Evolutionary conservation across 306 rosid species (phyloP).

Genomic region (Prunus dulcis): DNA sequence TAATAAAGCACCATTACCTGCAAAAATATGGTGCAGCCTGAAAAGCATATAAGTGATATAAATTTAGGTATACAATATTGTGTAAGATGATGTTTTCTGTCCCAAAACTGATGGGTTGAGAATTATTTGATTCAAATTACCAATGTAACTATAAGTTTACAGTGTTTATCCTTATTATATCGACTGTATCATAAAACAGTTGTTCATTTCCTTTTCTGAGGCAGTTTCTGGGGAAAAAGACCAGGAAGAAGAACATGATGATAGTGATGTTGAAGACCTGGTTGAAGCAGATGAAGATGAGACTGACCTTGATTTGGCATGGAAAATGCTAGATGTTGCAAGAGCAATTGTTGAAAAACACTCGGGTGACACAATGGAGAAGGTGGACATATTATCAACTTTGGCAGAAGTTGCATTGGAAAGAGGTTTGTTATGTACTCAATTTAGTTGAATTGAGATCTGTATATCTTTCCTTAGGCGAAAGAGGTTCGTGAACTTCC

Average conservation of each 20-base stretch:
- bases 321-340: slow-evolving; percentile 98
- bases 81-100: not conserved
- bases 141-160: not conserved
- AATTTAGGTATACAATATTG: not conserved
- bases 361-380: slow-evolving; percentile 69
- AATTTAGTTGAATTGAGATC: not conserved
- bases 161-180: not conserved
- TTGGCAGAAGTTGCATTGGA: slow-evolving; percentile 92
- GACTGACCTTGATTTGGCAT: slow-evolving; percentile 90
- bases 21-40: not conserved
- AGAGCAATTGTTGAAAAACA: slow-evolving; percentile 92
- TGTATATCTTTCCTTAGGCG: slow-evolving; percentile 6
- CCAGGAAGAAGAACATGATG: slow-evolving; percentile 52
- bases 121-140: not conserved
- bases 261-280: slow-evolving; percentile 67
- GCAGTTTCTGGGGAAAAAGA: slow-evolving; percentile 56
- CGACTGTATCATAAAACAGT: not conserved
- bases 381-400: slow-evolving; percentile 85
- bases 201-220: slow-evolving; percentile 18
- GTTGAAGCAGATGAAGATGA: slow-evolving; percentile 93
- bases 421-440: slow-evolving; percentile 57
- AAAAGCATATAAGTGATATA: not conserved
- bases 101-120: not conserved
- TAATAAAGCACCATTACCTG: not conserved
- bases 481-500: not conserved